These are phyloP conservation scores for Mycena sp. DNA, from an alignment of 1,284 basidiomycete genomes.

Conservation along the genomic window DNA sequence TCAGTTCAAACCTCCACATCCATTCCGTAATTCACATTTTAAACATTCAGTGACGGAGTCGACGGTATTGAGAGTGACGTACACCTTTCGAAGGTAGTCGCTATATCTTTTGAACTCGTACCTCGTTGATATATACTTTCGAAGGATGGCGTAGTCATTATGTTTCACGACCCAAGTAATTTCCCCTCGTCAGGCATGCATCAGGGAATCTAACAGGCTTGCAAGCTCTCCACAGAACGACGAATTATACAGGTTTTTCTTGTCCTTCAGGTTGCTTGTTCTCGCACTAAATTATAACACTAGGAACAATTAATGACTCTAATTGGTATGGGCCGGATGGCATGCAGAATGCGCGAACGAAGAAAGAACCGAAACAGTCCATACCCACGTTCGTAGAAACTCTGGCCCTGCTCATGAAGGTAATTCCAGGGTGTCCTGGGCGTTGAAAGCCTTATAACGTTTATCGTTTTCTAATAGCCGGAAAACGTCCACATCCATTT, in stretches of 20 bases:
- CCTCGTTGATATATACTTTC: too few species aligned
- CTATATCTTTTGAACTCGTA: too few species aligned
- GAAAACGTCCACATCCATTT: conserved; percentile 71
- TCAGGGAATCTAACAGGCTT: background rate
- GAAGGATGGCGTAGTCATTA: conserved; percentile 72
- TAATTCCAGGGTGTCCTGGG: conserved; percentile 32
- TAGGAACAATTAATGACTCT: conserved; percentile 51
- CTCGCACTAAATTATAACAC: background rate
- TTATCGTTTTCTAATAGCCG: conserved; percentile 48
- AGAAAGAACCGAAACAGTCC: conserved; percentile 67
- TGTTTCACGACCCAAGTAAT: conserved; percentile 80
- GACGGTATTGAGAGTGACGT: conserved; percentile 82
- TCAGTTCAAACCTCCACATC: background rate
- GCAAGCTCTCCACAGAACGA: conserved; percentile 56
- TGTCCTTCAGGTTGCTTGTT: background rate
- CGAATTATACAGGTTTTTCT: conserved; percentile 48
- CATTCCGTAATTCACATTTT: background rate
- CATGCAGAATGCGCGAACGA: conserved; percentile 72
- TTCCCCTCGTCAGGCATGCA: conserved; percentile 22
- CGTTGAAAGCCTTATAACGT: background rate
- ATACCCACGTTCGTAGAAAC: conserved; percentile 76
- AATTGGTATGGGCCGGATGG: conserved; percentile 62
- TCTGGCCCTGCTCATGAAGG: conserved; percentile 69
- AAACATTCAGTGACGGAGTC: conserved; percentile 61
- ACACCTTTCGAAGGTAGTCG: conserved; percentile 62